Evolutionary conservation across 2,329 filamentous ascomycete species (phyloP).

Genomic region (Lecanicillium sp.): DNA sequence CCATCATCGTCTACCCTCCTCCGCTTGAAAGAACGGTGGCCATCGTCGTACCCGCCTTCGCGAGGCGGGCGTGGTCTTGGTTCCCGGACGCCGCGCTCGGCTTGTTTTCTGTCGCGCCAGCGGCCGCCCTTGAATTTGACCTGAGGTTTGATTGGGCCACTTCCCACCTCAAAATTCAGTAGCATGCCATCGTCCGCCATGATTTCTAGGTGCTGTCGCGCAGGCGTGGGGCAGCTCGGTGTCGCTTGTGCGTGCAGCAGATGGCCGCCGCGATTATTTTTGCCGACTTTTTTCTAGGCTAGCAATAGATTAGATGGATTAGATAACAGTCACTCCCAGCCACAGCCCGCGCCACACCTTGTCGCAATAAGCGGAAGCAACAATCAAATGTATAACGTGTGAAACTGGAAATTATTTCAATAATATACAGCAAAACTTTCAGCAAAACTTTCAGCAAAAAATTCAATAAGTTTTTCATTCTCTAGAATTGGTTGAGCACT

Average conservation of each 20-base stretch:
- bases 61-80: conserved; percentile 13
- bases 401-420: too few relatives aligned
- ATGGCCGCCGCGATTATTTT: conserved; percentile 7
- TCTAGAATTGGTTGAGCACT: too few relatives aligned
- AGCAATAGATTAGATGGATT: conserved; percentile 7
- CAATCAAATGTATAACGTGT: too few relatives aligned
- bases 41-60: conserved; percentile 17
- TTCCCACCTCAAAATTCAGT: conserved; percentile 78
- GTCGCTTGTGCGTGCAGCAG: background rate
- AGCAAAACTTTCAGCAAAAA: too few relatives aligned
- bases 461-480: too few relatives aligned
- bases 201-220: conserved; percentile 8
- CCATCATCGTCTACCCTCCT: conserved; percentile 28
- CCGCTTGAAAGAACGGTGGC: conserved; percentile 35
- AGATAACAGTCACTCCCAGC: conserved; percentile 3
- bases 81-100: conserved; percentile 31
- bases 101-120: conserved; percentile 82
- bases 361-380: background rate
- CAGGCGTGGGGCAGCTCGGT: background rate
- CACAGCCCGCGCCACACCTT: conserved; percentile 2
- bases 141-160: conserved; percentile 54
- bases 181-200: conserved; percentile 97
- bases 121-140: conserved; percentile 77
- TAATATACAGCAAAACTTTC: too few relatives aligned
- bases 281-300: conserved; percentile 8